These are phyloP conservation scores for Aureobasidium sp. DNA, from an alignment of 2,329 filamentous ascomycete genomes.

Conservation along the genomic window DNA sequence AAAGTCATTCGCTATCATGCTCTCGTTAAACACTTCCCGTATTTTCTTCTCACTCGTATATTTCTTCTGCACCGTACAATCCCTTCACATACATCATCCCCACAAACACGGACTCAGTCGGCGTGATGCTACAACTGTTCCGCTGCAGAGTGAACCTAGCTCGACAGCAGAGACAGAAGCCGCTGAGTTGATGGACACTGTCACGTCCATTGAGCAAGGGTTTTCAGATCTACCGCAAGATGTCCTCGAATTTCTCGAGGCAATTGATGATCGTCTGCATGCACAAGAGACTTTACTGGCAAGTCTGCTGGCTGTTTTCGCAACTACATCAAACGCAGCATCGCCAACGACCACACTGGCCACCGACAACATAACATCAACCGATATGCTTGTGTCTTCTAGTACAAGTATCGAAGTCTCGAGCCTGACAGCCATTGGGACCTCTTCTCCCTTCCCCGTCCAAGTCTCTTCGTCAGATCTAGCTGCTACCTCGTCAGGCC, in stretches of 20 bases:
- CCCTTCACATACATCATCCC: slow-evolving; percentile 5
- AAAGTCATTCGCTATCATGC: background rate
- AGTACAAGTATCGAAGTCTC: background rate
- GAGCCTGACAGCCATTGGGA: too few species aligned
- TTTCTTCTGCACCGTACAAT: background rate
- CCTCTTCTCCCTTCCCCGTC: background rate
- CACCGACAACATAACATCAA: background rate
- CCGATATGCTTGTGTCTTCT: background rate
- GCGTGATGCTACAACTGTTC: background rate
- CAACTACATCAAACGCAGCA: background rate
- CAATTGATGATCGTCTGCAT: slow-evolving; percentile 1
- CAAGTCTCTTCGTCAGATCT: background rate
- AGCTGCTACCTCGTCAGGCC: background rate
- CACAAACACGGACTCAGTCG: background rate
- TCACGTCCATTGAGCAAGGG: background rate
- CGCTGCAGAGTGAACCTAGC: background rate
- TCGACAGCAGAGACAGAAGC: background rate
- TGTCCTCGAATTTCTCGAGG: background rate
- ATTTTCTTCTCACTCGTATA: background rate
- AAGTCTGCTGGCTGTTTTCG: slow-evolving; percentile 3
- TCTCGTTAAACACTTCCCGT: background rate
- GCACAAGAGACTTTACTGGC: background rate
- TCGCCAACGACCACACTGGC: background rate
- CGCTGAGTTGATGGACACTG: background rate
- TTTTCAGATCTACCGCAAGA: background rate